Conservation (phyloP, 176 grass and related monocot genomes). For the Alopecurus myosuroides region DNA sequence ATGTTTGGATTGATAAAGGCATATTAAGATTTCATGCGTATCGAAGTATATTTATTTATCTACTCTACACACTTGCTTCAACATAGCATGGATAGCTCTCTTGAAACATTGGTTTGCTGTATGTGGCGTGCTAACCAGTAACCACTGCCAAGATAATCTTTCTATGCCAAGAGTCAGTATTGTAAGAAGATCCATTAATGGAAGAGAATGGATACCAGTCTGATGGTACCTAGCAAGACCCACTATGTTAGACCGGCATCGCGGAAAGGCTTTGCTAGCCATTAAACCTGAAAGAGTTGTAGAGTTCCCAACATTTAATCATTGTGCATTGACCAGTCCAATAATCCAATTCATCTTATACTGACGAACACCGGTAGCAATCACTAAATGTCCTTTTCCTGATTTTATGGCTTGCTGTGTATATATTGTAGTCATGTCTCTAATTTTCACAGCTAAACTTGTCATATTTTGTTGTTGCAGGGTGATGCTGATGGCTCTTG, state of each 20-base stretch:
- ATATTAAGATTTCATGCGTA: too few relatives aligned
- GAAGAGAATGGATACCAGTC: too few relatives aligned
- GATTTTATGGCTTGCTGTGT: background rate
- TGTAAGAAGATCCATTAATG: too few relatives aligned
- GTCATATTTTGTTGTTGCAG: constrained; percentile 18
- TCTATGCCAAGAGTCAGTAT: too few relatives aligned
- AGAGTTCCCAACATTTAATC: background rate
- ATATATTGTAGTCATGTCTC: background rate
- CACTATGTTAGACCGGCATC: background rate
- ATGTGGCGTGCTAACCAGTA: too few relatives aligned
- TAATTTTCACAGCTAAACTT: background rate
- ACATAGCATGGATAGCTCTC: too few relatives aligned
- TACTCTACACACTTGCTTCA: too few relatives aligned
- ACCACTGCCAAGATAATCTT: too few relatives aligned
- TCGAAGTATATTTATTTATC: too few relatives aligned
- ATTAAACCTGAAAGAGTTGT: background rate
- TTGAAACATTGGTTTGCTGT: too few relatives aligned
- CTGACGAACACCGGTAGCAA: background rate
- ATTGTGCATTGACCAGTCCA: background rate
- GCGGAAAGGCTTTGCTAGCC: background rate
- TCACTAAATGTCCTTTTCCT: background rate
- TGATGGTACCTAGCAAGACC: too few relatives aligned
- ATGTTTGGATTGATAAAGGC: too few relatives aligned
- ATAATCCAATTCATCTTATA: background rate
- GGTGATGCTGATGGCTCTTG: constrained; percentile 78